Percentiles rank a stretch among this genome's conserved stretches.
Conservation (phyloP, 441 rosid species). For the Adansonia rubrostipa region DNA sequence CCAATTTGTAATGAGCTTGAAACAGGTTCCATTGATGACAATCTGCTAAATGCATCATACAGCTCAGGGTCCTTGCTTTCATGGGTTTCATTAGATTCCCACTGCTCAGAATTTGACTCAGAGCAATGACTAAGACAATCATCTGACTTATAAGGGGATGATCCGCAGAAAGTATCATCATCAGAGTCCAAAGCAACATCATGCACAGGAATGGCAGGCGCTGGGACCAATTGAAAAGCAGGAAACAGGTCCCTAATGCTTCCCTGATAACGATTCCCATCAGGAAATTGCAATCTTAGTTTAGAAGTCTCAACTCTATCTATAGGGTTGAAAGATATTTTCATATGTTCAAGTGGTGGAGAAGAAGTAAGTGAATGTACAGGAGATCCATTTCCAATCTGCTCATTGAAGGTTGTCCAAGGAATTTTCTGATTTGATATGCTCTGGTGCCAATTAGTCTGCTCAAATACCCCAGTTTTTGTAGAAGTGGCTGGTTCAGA, state of each 20-base stretch:
- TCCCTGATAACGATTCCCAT: constrained; percentile 45
- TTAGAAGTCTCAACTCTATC: constrained; percentile 66
- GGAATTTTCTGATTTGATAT: constrained; percentile 33
- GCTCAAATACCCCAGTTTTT: constrained; percentile 43
- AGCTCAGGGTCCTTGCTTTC: constrained; percentile 51
- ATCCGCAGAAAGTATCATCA: constrained; percentile 83
- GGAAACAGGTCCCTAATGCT: constrained; percentile 57
- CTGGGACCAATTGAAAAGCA: constrained; percentile 90
- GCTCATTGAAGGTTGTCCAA: constrained; percentile 36
- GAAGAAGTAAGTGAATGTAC: constrained; percentile 63
- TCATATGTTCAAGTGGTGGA: constrained; percentile 91
- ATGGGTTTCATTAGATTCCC: constrained; percentile 71
- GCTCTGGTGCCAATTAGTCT: constrained; percentile 38
- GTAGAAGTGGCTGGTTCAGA: constrained; percentile 43
- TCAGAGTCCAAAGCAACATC: constrained; percentile 63
- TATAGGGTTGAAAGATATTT: constrained; percentile 78
- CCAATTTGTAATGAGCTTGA: constrained; percentile 43
- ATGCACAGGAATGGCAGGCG: constrained; percentile 43
- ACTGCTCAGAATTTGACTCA: constrained; percentile 77
- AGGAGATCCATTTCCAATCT: constrained; percentile 45
- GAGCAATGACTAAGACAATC: constrained; percentile 64
- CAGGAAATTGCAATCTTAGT: constrained; percentile 73
- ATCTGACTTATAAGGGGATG: constrained; percentile 75
- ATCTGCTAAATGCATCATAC: constrained; percentile 50
- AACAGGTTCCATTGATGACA: constrained; percentile 43